Conservation (phyloP, 805 yeast species). For the Yarrowia sp. region DNA sequence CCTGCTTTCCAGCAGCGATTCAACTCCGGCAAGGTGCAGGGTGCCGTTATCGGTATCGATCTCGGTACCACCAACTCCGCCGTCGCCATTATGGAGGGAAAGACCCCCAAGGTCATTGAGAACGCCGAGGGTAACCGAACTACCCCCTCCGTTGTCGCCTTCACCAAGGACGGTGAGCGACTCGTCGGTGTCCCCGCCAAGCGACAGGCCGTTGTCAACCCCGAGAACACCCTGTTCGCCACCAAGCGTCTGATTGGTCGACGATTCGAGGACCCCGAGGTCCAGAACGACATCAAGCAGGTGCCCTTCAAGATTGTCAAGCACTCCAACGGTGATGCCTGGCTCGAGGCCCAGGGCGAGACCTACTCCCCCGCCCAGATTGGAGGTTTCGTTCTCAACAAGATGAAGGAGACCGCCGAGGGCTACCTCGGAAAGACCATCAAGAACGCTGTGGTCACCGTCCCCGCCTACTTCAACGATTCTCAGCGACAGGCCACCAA, state of each 20-base stretch:
- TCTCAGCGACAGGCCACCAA: slow-evolving; percentile 93
- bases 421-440: slow-evolving; percentile 83
- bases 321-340: slow-evolving; percentile 92
- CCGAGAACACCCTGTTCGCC: slow-evolving; percentile 89
- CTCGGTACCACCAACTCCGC: slow-evolving; percentile 90
- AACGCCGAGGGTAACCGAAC: slow-evolving; percentile 76
- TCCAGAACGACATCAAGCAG: slow-evolving; percentile 81
- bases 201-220: slow-evolving; percentile 94
- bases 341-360: slow-evolving; percentile 89
- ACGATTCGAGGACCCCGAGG: slow-evolving; percentile 84
- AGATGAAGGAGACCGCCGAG: slow-evolving; percentile 98
- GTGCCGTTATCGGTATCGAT: slow-evolving; percentile 79
- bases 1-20: slow-evolving; percentile 29
- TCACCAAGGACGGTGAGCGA: slow-evolving; percentile 87
- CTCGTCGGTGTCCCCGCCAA: slow-evolving; percentile 93
- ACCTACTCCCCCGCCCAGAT: slow-evolving; percentile 92
- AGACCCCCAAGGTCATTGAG: slow-evolving; percentile 72
- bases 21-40: slow-evolving; percentile 52
- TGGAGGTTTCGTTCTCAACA: slow-evolving; percentile 89
- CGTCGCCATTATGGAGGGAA: slow-evolving; percentile 80
- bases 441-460: slow-evolving; percentile 86
- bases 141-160: slow-evolving; percentile 93
- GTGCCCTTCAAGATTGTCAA: slow-evolving; percentile 89
- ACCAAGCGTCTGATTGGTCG: slow-evolving; percentile 95
- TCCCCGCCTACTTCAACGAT: slow-evolving; percentile 88